phyloP scores from a whole-genome alignment of 1,284 basidiomycete species.

The Trichosporon sp. region DNA sequence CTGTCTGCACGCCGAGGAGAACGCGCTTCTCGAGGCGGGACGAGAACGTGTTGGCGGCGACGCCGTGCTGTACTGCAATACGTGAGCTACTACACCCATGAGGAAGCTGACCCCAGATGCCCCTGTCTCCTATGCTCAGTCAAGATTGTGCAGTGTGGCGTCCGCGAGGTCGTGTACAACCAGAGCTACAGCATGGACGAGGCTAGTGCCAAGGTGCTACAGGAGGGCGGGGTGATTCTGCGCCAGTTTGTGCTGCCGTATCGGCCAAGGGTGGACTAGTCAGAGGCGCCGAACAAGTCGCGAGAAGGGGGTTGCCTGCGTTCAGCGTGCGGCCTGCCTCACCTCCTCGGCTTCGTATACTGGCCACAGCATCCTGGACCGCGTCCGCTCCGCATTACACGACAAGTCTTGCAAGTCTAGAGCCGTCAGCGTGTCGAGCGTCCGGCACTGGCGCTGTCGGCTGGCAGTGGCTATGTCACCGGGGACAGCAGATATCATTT shows the following conservation, averaged over 20 bases:
- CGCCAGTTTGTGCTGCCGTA: slow-evolving; percentile 54
- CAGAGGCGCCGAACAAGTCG: too few species aligned
- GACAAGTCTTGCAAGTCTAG: too few species aligned
- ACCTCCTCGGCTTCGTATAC: not conserved
- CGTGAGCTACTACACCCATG: too few species aligned
- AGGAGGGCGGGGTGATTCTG: slow-evolving; percentile 69
- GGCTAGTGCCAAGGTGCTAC: slow-evolving; percentile 67
- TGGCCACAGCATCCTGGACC: too few species aligned
- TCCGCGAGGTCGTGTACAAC: slow-evolving; percentile 91
- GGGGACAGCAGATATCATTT: too few species aligned
- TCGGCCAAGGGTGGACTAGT: not conserved
- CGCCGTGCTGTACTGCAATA: slow-evolving; percentile 82
- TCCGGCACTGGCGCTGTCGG: too few species aligned
- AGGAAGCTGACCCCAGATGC: slow-evolving; percentile 62
- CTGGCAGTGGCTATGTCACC: too few species aligned
- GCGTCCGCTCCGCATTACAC: too few species aligned
- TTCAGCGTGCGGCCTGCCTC: not conserved
- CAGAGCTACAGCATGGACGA: slow-evolving; percentile 93
- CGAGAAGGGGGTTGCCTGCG: too few species aligned
- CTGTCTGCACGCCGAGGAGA: slow-evolving; percentile 97
- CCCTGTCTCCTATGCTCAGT: slow-evolving; percentile 93
- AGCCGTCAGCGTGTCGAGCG: too few species aligned
- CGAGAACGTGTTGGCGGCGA: slow-evolving; percentile 74
- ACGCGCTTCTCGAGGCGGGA: slow-evolving; percentile 89
- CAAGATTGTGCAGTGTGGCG: slow-evolving; percentile 88